Evolutionary conservation across 2,329 filamentous ascomycete species (phyloP).

Genomic region (Penicillium sp.): DNA sequence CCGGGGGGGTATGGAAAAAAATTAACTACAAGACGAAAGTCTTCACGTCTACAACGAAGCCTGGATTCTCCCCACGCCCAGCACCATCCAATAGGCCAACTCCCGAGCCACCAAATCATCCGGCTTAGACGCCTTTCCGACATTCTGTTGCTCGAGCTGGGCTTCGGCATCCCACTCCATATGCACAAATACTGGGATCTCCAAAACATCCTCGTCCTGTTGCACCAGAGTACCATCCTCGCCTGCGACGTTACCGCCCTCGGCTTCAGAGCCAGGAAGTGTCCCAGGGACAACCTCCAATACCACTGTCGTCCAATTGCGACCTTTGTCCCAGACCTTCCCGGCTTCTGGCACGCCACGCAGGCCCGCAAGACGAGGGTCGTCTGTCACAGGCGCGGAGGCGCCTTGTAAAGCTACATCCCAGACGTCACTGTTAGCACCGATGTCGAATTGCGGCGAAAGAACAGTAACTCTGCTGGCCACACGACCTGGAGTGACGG

Average conservation of each 20-base stretch:
- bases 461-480: constrained; percentile 82
- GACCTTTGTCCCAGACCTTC: constrained; percentile 91
- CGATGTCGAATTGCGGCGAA: constrained; percentile 91
- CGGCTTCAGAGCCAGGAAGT: constrained; percentile 32
- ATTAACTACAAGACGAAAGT: constrained; percentile 7
- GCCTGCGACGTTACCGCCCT: constrained; percentile 29
- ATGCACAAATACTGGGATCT: constrained; percentile 91
- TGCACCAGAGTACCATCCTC: constrained; percentile 31
- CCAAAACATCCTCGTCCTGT: constrained; percentile 65
- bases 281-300: constrained; percentile 75
- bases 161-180: constrained; percentile 80
- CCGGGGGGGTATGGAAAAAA: constrained; percentile 20
- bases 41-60: constrained; percentile 16
- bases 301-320: constrained; percentile 94
- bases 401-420: constrained; percentile 74
- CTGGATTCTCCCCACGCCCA: constrained; percentile 79
- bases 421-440: constrained; percentile 90
- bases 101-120: constrained; percentile 75
- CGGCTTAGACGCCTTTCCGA: constrained; percentile 53
- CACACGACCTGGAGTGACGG: constrained; percentile 72
- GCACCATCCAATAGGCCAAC: constrained; percentile 91
- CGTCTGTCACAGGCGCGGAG: constrained; percentile 35
- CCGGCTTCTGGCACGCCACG: constrained; percentile 69
- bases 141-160: constrained; percentile 37
- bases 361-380: constrained; percentile 41